Evolutionary conservation across 1,284 basidiomycete species (phyloP), one percentile per base, ranked within the genome.

Genomic region (Omphalotus olearius): DNA sequence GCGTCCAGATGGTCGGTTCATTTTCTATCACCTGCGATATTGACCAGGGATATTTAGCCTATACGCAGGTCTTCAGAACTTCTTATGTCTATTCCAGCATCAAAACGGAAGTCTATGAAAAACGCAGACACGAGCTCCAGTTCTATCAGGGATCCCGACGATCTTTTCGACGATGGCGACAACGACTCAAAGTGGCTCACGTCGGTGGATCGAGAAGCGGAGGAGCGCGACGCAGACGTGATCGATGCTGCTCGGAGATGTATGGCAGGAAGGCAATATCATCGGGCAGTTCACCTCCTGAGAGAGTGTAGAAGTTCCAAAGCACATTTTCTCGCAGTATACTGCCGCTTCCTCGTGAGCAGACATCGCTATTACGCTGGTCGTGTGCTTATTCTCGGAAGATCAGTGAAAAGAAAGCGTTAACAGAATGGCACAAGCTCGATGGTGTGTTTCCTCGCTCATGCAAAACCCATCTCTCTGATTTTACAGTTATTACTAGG

Each of bases 341-440:
- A 55, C 46, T 52, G 50, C 35, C 46, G 23, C 37, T 50, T 55
- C 23, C 37, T 55, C 30, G 54, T 55, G 46, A 36, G 54, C 46
- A 33, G 17, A 3, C 7, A 10, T 16, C 7, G 38, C 5, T 18
- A 11, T 28, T 28, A 6, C 11, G 13, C 2, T 43, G n/a, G 9
- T n/a, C 16, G 2, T 23, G 20, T 23, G 16, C 43, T 45, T 26
- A 50, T 44, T 44, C 38, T 39, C 39, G 35, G 39, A 43, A 49
- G 50, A 50, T 44, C 33, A 55, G 50, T 45, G 50, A 52, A 40
- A 47, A 49, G 47, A 52, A 35, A 28, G 50, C 47, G 28, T 28
- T 49, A 16, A 20, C 37, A 28, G 46, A 52, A 13, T 55, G 54
- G 54, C 54, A 55, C 26, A 55, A 40, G 33, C 45, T 43, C 13